These are phyloP conservation scores for Gossypium davidsonii DNA, from an alignment of 441 rosid species.

Conservation along the genomic window DNA sequence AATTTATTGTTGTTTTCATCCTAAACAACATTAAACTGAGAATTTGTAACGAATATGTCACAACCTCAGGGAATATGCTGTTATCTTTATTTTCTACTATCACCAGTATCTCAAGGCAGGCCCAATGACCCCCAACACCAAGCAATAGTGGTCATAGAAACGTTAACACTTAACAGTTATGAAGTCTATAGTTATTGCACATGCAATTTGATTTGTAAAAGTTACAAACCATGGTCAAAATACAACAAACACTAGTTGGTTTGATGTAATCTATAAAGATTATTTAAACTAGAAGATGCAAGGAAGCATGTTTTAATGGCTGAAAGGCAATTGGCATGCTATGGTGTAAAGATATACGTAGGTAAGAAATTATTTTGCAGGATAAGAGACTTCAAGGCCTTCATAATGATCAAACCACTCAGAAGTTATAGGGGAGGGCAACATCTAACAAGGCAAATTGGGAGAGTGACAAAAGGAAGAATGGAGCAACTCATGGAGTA, in stretches of 20 bases:
- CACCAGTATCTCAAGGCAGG: neutral
- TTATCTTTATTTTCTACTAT: no score
- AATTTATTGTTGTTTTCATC: no score
- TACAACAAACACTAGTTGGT: neutral
- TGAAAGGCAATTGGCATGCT: neutral
- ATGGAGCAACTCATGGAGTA: neutral
- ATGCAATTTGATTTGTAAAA: neutral
- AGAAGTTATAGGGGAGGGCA: neutral
- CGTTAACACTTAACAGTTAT: neutral
- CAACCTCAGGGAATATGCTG: neutral
- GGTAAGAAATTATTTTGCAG: neutral
- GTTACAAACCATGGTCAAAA: neutral
- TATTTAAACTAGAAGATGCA: neutral
- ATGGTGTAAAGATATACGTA: neutral
- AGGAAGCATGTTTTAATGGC: neutral
- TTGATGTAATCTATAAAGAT: neutral
- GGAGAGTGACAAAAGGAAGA: neutral
- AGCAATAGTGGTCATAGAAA: neutral
- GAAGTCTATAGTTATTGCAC: neutral
- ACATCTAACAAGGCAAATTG: neutral
- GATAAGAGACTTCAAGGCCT: neutral
- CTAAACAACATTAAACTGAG: neutral
- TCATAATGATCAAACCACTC: neutral
- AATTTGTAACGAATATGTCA: neutral
- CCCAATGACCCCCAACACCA: neutral